Evolutionary conservation across 805 yeast genomes (phyloP).

Genomic region (Saccharomycodes ludwigii): DNA sequence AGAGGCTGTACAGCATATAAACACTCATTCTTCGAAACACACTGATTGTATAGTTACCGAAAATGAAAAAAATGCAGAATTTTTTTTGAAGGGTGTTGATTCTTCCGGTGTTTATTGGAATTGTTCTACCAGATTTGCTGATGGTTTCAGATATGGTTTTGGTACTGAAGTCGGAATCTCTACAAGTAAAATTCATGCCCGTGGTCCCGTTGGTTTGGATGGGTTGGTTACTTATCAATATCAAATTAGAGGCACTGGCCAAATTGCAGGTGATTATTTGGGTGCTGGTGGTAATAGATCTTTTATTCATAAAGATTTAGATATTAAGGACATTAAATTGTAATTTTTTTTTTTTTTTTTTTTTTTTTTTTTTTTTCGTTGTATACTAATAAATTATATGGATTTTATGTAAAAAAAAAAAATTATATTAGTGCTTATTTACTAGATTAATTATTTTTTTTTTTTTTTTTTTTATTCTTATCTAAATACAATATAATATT

Average conservation of each 20-base stretch:
- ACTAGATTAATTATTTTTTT: too few species aligned
- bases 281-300: constrained; percentile 85
- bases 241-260: constrained; percentile 86
- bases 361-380: too few species aligned
- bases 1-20: constrained; percentile 79
- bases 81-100: constrained; percentile 74
- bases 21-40: constrained; percentile 87
- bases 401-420: too few species aligned
- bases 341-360: too few species aligned
- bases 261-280: constrained; percentile 77
- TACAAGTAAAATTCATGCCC: constrained; percentile 92
- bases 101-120: constrained; percentile 98
- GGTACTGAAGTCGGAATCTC: constrained; percentile 98
- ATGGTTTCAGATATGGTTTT: constrained; percentile 96
- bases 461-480: too few species aligned
- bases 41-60: constrained; percentile 88
- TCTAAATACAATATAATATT: too few species aligned
- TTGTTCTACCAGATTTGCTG: constrained; percentile 94
- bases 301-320: constrained; percentile 62
- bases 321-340: constrained; percentile 22
- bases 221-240: constrained; percentile 95
- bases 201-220: constrained; percentile 98
- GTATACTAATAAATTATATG: too few species aligned
- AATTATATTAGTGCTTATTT: too few species aligned
- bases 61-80: constrained; percentile 54